Conservation (phyloP, 768 basidiomycete genomes). For the Macrolepiota fuliginosa region DNA sequence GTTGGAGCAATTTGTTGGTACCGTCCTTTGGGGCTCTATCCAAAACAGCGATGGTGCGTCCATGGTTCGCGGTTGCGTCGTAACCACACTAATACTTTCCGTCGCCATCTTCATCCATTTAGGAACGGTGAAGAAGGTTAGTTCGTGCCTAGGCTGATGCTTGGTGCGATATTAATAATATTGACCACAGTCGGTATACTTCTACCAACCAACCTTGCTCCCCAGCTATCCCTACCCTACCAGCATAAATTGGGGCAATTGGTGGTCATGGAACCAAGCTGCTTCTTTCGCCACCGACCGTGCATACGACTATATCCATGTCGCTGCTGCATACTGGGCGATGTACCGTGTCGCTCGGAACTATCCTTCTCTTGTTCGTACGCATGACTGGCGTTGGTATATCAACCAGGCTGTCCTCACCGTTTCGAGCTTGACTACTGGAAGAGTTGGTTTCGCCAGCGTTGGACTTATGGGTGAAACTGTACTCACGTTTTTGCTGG, state of each 20-base stretch:
- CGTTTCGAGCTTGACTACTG: conserved; percentile 42
- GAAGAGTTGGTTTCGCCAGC: conserved; percentile 39
- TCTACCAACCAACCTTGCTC: conserved; percentile 43
- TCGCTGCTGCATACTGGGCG: conserved; percentile 51
- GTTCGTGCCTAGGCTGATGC: neutral
- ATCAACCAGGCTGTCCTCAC: conserved; percentile 53
- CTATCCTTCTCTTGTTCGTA: conserved; percentile 46
- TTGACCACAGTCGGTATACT: conserved; percentile 42
- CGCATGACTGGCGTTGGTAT: conserved; percentile 56
- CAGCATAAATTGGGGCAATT: conserved; percentile 47
- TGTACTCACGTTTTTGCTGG: conserved; percentile 42
- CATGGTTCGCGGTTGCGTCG: neutral
- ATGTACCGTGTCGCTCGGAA: conserved; percentile 57
- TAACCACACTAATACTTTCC: conserved; percentile 1
- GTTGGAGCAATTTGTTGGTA: conserved; percentile 46
- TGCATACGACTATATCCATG: conserved; percentile 53
- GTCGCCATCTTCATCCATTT: neutral
- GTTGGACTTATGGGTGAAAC: conserved; percentile 61
- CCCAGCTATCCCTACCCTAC: conserved; percentile 48
- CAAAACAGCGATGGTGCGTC: conserved; percentile 45
- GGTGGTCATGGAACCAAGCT: conserved; percentile 58
- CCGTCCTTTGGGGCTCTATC: conserved; percentile 46
- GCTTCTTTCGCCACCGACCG: conserved; percentile 45
- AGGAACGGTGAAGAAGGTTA: conserved; percentile 55
- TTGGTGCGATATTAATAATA: neutral